Evolutionary conservation across 2,329 filamentous ascomycete species (phyloP), one percentile per base, ranked within the genome.

Genomic region (Pseudogymnoascus sp.): DNA sequence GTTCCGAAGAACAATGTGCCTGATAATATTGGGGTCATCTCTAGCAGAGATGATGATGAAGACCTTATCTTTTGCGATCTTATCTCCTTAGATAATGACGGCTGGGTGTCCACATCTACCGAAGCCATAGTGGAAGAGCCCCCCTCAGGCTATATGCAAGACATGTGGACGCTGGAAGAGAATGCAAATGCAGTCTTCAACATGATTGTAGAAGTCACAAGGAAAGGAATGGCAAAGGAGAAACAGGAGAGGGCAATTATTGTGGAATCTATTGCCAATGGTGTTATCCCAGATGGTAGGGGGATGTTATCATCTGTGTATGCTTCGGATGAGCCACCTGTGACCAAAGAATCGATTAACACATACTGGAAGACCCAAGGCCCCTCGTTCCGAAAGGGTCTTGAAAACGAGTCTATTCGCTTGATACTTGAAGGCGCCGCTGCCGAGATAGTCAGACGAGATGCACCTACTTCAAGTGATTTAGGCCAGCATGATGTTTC

Each of bases 401-500:
- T 55, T 33, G 49, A 55, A 55, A 55, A 55, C 5, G 29, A 55
- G 2, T 55, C 49, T 19, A 55, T 55, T 21, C 16, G 49, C n/a
- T 8, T 55, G 16, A 55, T 55, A 14, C 29, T 55, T 19, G 49
- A 55, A 55, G 49, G 49, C 16, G 29, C 11, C 10, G 49, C 49
- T 12, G 49, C 49, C 5, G 49, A 55, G 29, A 55, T 55, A 55
- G 49, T 55, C 16, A 35, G 49, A 5, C 26, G 29, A 35, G 49
- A 55, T 55, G 49, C 49, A 14, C 29, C 29, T 35, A 55, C 29
- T 55, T 55, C 49, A 35, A 55, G 29, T 55, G 49, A 55, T 55
- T 2, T 55, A 55, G 49, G 49, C 29, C 29, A 55, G 16, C 29
- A 55, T 29, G 49, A 55, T 35, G 16, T 55, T 12, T 14, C 29